These are phyloP conservation scores for Paratinospora sagittata DNA, from an alignment of 164 flowering plant genomes.

Conservation along the genomic window DNA sequence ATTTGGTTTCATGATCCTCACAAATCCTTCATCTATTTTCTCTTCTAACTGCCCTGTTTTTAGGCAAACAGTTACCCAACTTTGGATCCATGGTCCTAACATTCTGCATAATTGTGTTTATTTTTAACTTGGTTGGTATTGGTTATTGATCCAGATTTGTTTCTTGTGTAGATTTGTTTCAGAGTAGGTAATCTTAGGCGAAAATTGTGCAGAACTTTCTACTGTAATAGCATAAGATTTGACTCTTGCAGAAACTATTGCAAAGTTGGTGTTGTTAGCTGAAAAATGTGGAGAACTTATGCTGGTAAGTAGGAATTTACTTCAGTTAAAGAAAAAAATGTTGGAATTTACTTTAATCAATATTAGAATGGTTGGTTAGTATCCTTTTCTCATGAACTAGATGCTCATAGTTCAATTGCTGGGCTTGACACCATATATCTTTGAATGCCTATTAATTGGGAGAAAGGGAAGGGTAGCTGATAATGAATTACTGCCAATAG, in stretches of 20 bases:
- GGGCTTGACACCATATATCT: no score
- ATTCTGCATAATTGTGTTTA: not conserved
- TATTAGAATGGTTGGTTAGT: not conserved
- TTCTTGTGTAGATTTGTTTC: not conserved
- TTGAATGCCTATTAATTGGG: not conserved
- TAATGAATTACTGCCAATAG: not conserved
- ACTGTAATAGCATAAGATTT: not conserved
- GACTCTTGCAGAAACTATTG: no score
- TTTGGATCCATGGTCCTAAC: not conserved
- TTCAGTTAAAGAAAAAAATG: not conserved
- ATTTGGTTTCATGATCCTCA: not conserved
- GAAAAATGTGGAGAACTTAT: no score
- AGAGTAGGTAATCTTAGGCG: not conserved
- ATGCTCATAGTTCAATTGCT: no score
- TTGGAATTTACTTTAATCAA: not conserved
- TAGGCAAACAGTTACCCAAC: not conserved
- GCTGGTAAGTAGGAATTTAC: no score
- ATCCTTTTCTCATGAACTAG: no score
- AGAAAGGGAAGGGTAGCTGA: not conserved
- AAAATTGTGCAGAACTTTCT: not conserved
- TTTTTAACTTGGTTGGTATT: not conserved
- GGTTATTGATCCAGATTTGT: not conserved
- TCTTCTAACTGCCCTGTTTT: not conserved
- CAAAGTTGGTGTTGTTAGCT: no score
- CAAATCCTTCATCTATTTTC: no score